Evolutionary conservation across 352 stramenopile species (phyloP).

Genomic region (Phytophthora ramorum): DNA sequence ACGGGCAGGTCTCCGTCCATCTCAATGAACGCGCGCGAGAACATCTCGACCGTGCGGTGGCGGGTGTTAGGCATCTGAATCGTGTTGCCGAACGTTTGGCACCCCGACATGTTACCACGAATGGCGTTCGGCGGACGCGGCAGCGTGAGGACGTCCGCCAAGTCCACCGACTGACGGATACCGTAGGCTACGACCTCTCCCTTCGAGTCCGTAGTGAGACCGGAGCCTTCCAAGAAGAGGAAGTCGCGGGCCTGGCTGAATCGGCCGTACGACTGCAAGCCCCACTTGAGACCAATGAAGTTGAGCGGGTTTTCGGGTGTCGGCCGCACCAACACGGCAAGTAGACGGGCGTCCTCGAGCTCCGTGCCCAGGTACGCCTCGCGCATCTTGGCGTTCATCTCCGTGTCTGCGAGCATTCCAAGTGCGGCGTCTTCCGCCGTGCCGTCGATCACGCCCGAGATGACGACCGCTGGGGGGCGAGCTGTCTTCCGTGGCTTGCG

Average conservation of each 20-base stretch:
- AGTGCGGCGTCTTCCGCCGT: constrained; percentile 50
- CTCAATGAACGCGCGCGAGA: constrained; percentile 45
- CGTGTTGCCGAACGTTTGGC: constrained; percentile 41
- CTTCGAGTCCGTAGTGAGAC: constrained; percentile 33
- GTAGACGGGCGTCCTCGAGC: constrained; percentile 42
- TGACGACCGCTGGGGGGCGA: constrained; percentile 38
- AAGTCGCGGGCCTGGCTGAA: constrained; percentile 51
- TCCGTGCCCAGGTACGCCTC: constrained; percentile 49
- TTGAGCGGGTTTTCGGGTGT: constrained; percentile 42
- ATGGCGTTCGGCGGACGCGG: constrained; percentile 44
- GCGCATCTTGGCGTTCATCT: constrained; percentile 46
- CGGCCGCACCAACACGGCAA: constrained; percentile 39
- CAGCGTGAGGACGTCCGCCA: constrained; percentile 34
- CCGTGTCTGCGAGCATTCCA: constrained; percentile 47
- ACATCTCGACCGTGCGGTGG: constrained; percentile 39
- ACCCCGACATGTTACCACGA: constrained; percentile 44
- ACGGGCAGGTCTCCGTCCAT: constrained; percentile 34
- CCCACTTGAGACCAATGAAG: constrained; percentile 58
- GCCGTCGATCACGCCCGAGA: constrained; percentile 41
- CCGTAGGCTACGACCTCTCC: constrained; percentile 41
- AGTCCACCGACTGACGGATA: constrained; percentile 41
- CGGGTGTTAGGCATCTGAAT: constrained; percentile 8
- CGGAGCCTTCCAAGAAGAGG: constrained; percentile 52
- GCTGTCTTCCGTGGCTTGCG: constrained; percentile 28
- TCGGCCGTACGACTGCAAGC: constrained; percentile 37